Evolutionary conservation across 208 protist genomes (phyloP), one percentile per base, ranked within the genome.

Genomic region (Leptomonas pyrrhocoris): DNA sequence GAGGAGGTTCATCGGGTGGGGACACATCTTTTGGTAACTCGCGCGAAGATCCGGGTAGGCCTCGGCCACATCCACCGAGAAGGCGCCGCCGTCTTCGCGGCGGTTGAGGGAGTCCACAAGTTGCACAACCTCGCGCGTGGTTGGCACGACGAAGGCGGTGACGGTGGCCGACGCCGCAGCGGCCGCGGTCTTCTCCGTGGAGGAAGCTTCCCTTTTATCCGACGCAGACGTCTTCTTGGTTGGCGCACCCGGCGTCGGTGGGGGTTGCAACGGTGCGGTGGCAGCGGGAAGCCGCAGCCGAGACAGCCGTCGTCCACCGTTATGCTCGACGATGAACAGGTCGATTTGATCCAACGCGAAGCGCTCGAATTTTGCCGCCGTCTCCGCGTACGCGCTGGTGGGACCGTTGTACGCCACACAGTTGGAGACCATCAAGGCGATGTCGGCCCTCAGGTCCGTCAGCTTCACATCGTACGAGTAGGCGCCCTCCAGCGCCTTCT

Each of bases 381-480:
- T 78, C 36, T 81, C 77, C 7, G 85, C 84, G 31, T 86, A 79
- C 5, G 61, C 68, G 60, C 79, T 82, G 21, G 77, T 75, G 13
- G 72, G 54, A 8, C 92, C 92, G 67, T 96, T 96, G 61, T 88
- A 96, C 0, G 79, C 80, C 31, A 92, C 67, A 55, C 92, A 96
- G 80, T 96, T 96, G 53, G 71, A 83, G 9, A 86, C 92, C 88
- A 96, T 96, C 50, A 96, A 67, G 46, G 78, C 49, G 28, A 96
- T 71, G 62, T 96, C 92, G 13, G 65, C 81, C 46, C 73, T 73
- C 43, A 96, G 82, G 15, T 46, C 53, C 13, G 68, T 68, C 21
- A 96, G 72, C 31, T 69, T 80, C 21, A 77, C 74, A 34, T 94
- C 86, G 57, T 75, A 68, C 28, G 79, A 75, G 79, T 96, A 96